Evolutionary conservation across 169 alveolate species (phyloP).

Genomic region (Eimeria zaria): DNA sequence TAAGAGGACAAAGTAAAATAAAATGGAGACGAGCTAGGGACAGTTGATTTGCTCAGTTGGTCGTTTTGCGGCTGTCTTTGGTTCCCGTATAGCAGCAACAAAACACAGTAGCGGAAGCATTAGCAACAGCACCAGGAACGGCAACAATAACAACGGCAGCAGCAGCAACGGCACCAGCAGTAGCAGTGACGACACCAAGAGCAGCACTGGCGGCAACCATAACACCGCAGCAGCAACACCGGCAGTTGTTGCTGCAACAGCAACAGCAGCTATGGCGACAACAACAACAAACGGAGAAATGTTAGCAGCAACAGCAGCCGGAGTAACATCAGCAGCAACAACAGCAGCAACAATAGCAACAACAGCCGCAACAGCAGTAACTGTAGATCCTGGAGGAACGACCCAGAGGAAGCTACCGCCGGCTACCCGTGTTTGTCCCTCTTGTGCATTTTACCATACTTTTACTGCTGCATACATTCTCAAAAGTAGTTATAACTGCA

Average conservation of each 20-base stretch:
- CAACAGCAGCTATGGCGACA: neutral
- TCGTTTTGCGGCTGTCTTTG: too few species aligned
- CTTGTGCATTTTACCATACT: neutral
- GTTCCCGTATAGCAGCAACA: too few species aligned
- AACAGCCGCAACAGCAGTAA: too few species aligned
- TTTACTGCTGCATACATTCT: neutral
- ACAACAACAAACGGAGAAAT: neutral
- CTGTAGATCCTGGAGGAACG: too few species aligned
- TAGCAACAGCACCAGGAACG: neutral
- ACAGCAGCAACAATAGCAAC: neutral
- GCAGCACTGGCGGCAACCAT: neutral
- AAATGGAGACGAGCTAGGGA: too few species aligned
- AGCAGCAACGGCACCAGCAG: neutral
- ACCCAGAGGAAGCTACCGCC: neutral
- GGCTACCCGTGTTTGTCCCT: neutral
- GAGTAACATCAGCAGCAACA: neutral
- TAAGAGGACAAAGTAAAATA: neutral
- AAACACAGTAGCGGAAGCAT: neutral
- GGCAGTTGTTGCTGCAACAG: neutral
- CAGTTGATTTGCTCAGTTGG: neutral
- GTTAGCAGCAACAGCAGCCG: too few species aligned
- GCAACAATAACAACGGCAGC: neutral
- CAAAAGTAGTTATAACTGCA: neutral
- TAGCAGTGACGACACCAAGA: neutral
- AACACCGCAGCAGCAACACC: neutral